Evolutionary conservation across 106 monocot species (phyloP), one percentile per base, ranked within the genome.

Genomic region (Platanthera guangdongensis): DNA sequence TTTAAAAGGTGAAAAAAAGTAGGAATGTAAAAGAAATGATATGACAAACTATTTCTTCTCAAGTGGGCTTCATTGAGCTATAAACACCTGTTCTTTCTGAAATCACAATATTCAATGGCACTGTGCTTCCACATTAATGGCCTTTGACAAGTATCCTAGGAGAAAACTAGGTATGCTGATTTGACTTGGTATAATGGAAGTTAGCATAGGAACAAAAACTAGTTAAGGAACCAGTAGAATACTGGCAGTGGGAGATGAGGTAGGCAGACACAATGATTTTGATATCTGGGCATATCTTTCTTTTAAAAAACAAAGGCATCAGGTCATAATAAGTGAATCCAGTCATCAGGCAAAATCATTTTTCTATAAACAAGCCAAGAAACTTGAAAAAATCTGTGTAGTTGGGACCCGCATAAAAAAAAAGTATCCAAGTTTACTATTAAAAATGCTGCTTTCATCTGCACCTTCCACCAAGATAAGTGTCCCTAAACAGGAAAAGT

Each of bases 1-100:
- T 75, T 75, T 59, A 45, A 74, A 79, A 51, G 69, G 47, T 18
- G 72, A 83, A 64, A 67, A 77, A 64, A 67, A 77, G 78, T 14
- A 45, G 69, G 47, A 65, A 77, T 77, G 73, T 62, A 49, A 75
- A 70, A 52, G 69, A 68, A 12, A 22, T 78, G 60, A 47, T 70
- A 10, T 72, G 72, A 52, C 55, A 72, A 49, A 32, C 50, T 74
- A 72, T 22, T 76, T 72, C 51, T 53, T 52, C 25, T 12, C 55
- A 54, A 78, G 7, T 78, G 60, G 1, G 45, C 45, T 39, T 68
- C 54, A 75, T 32, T 65, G 75, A 52, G 59, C 64, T 30, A 80
- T 32, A 59, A 62, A 60, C 47, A 78, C 55, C 68, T 74, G 57
- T 49, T n/a, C 39, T 39, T 25, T 54, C 21, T 57, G n/a, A 68